Percentiles rank a stretch among this genome's conserved stretches.
These are phyloP conservation scores for Arabis alpina DNA, from an alignment of 345 rosid species.

Conservation along the genomic window DNA sequence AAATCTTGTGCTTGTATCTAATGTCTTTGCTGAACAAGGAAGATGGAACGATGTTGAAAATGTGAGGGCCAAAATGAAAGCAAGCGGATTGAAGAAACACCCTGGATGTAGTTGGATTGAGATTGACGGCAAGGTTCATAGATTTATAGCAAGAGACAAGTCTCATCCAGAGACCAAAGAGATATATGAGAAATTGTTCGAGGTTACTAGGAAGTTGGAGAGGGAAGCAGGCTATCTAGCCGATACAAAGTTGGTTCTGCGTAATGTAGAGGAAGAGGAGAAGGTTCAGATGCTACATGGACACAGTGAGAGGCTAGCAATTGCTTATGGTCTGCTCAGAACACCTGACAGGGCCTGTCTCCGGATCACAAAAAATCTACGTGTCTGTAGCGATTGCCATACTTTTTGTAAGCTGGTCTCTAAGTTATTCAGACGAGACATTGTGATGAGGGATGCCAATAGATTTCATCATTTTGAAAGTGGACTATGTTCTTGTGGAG, in stretches of 20 bases:
- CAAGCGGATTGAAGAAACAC: constrained; percentile 67
- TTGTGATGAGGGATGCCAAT: constrained; percentile 80
- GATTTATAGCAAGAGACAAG: constrained; percentile 79
- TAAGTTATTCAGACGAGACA: constrained; percentile 52
- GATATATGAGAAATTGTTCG: constrained; percentile 57
- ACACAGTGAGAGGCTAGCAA: constrained; percentile 85
- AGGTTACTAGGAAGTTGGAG: constrained; percentile 58
- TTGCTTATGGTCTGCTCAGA: constrained; percentile 66
- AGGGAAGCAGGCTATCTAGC: constrained; percentile 73
- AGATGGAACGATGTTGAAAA: constrained; percentile 72
- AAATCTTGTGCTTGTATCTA: constrained; percentile 79
- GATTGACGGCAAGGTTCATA: constrained; percentile 64
- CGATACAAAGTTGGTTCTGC: constrained; percentile 69
- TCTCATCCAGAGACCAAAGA: constrained; percentile 66
- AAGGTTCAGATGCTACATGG: constrained; percentile 72
- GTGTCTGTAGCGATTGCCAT: constrained; percentile 87
- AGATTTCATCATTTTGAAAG: constrained; percentile 84
- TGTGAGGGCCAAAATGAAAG: constrained; percentile 72
- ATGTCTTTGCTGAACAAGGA: constrained; percentile 72
- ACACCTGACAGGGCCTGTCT: constrained; percentile 52
- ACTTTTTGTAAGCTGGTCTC: constrained; percentile 79
- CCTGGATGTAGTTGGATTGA: constrained; percentile 98
- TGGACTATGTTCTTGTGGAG: constrained; percentile 86
- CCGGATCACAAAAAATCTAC: constrained; percentile 74
- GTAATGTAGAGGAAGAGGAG: constrained; percentile 62